Evolutionary conservation across 139 green algal genomes (phyloP).

Genomic region (Volvox africanus): DNA sequence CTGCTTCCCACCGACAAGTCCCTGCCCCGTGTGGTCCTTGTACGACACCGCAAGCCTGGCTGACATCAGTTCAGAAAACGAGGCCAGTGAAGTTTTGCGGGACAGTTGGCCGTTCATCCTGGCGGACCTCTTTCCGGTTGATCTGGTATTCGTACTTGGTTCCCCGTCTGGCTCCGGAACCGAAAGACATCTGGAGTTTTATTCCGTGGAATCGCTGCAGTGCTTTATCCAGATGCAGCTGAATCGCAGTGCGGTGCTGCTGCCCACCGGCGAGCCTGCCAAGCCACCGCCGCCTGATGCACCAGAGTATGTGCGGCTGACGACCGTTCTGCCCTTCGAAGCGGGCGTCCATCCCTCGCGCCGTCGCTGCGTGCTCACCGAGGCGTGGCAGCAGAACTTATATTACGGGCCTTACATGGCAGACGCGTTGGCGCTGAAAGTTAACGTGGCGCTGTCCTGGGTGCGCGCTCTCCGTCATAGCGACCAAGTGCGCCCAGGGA

Average conservation of each 20-base stretch:
- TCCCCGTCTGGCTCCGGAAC: background rate
- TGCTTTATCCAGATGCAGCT: constrained; percentile 29
- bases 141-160: background rate
- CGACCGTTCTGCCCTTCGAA: constrained; percentile 1
- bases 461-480: background rate
- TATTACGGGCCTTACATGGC: constrained; percentile 25
- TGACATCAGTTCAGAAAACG: background rate
- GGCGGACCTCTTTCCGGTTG: background rate
- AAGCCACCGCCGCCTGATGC: background rate
- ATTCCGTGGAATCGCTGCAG: background rate
- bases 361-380: background rate
- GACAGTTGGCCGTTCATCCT: background rate
- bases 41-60: background rate
- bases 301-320: background rate
- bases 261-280: background rate
- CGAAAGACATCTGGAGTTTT: constrained; percentile 35
- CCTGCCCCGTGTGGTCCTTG: background rate
- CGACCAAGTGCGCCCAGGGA: background rate
- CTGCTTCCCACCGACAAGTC: background rate
- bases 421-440: constrained; percentile 20
- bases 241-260: background rate
- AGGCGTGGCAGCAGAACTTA: background rate
- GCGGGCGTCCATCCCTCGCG: background rate
- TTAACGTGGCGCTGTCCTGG: constrained; percentile 19
- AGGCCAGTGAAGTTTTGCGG: background rate